Base-by-base conservation (phyloP, 176 grass and related monocot species). In the Oryza coarctata region DNA sequence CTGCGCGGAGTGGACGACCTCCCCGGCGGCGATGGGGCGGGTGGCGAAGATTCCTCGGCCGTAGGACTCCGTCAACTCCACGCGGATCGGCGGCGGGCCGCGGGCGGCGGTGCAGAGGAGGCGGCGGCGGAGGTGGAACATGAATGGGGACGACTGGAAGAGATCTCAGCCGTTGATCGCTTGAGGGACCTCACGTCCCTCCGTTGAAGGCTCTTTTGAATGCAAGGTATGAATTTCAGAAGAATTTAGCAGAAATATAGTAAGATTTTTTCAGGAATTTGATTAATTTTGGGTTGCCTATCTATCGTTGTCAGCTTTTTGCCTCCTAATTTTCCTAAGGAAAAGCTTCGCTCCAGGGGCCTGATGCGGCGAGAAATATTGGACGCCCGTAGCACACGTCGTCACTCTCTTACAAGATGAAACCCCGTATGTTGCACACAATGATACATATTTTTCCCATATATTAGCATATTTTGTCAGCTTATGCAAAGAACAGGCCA, bases 21-120 rank as follows among this genome's bases (percentile, higher is more conserved):
- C 90, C 5, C 90, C 92, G 32, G 67, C 25, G 41, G 80, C 52
- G 50, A 94, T 81, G 20, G 76, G 26, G 4, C 95, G 88, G 22
- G 88, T 86, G 50, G 95, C 95, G 68, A 98, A 93, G 47, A 98
- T 86, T 33, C 95, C 92, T 43, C 90, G 87, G 25, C 95, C 90
- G 6, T 88, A 85, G 6, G 92, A 86, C 15, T 89, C 84, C 65
- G 95, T 98, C 23, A 86, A 58, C 0, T 82, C 79, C 1, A 98
- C 85, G 38, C 86, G 86, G 73, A 98, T 91, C 41, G 92, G 95
- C 22, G 86, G 95, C 1, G 92, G 70, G 22, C 80, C 55, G 35
- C 72, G 77, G 34, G 9, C 30, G 34, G 33, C 77, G 45, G 22
- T 50, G 76, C 36, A 77, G 79, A 80, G 74, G 60, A 81, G 68